Evolutionary conservation across 176 grass and related monocot species (phyloP).

Genomic region (Ampelocalamus luodianensis): DNA sequence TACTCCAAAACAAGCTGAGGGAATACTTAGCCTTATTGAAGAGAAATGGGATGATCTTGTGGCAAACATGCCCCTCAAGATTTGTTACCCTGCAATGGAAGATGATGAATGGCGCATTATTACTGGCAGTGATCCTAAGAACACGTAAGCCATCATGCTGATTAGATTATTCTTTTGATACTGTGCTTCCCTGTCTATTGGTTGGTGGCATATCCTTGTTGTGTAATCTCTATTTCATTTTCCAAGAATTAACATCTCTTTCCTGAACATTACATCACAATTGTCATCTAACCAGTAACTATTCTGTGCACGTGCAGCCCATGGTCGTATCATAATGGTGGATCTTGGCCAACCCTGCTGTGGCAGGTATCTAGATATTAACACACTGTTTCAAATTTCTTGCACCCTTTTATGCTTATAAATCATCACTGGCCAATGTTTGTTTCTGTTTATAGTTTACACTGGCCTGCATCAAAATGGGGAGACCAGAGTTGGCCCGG

Average conservation of each 20-base stretch:
- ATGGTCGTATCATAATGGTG: constrained; percentile 99
- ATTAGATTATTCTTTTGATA: constrained; percentile 13
- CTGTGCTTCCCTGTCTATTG: neutral
- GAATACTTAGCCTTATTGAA: constrained; percentile 84
- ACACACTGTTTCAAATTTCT: neutral
- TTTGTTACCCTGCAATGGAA: constrained; percentile 82
- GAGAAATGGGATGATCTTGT: constrained; percentile 87
- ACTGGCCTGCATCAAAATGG: constrained; percentile 96
- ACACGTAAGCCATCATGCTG: constrained; percentile 59
- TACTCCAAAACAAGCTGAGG: constrained; percentile 80
- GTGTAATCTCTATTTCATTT: constrained; percentile 16
- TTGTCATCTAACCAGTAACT: constrained; percentile 29
- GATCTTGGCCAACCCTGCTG: constrained; percentile 96
- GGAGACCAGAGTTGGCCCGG: constrained; percentile 76
- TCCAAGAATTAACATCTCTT: constrained; percentile 3
- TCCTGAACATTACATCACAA: constrained; percentile 17
- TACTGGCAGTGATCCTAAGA: constrained; percentile 92
- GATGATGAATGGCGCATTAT: constrained; percentile 85
- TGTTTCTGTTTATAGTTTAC: constrained; percentile 73
- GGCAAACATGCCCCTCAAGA: constrained; percentile 80
- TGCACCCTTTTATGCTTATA: constrained; percentile 3
- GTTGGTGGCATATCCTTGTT: constrained; percentile 22
- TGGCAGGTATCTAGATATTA: constrained; percentile 76
- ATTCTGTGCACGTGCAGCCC: constrained; percentile 66
- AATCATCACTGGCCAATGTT: constrained; percentile 23